phyloP scores from a whole-genome alignment of 1,139 yeast species.

The Yamadazyma epiphylla region DNA sequence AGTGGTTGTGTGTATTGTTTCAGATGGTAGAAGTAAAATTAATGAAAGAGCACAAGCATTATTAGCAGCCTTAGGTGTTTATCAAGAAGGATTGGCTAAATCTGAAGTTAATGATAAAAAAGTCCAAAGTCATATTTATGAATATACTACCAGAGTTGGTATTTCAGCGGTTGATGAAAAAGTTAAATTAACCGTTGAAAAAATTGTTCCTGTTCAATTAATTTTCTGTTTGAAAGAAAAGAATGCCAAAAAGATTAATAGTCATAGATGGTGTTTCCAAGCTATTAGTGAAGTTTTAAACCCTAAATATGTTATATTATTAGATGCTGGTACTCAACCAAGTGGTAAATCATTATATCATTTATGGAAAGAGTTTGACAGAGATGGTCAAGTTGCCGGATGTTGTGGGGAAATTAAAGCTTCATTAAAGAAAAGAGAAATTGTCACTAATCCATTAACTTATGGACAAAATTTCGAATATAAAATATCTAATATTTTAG shows the following conservation, averaged over 20 bases:
- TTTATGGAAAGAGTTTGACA: constrained; percentile 47
- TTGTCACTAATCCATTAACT: constrained; percentile 43
- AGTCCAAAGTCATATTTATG: constrained; percentile 46
- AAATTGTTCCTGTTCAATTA: constrained; percentile 46
- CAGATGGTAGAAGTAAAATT: constrained; percentile 47
- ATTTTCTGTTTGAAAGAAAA: constrained; percentile 45
- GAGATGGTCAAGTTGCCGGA: constrained; percentile 47
- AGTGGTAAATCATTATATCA: constrained; percentile 43
- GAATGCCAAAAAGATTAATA: constrained; percentile 46
- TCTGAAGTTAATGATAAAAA: constrained; percentile 44
- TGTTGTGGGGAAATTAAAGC: constrained; percentile 52
- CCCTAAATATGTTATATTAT: constrained; percentile 39
- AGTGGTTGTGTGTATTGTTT: constrained; percentile 44
- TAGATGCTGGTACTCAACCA: constrained; percentile 50
- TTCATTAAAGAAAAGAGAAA: constrained; percentile 35
- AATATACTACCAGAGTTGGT: constrained; percentile 47
- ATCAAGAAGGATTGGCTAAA: constrained; percentile 48
- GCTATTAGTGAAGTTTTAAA: constrained; percentile 44
- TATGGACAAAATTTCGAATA: constrained; percentile 49
- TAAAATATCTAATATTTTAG: constrained; percentile 43
- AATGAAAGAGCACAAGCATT: constrained; percentile 48
- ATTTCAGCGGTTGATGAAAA: constrained; percentile 45
- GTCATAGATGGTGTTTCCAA: constrained; percentile 51
- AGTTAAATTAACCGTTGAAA: constrained; percentile 46
- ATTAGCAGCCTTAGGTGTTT: constrained; percentile 46